A percentile compares a stretch with the other conserved stretches of the same genome.
Evolutionary conservation across 352 stramenopile genomes (phyloP).

Genomic region (Phytophthora syringae): DNA sequence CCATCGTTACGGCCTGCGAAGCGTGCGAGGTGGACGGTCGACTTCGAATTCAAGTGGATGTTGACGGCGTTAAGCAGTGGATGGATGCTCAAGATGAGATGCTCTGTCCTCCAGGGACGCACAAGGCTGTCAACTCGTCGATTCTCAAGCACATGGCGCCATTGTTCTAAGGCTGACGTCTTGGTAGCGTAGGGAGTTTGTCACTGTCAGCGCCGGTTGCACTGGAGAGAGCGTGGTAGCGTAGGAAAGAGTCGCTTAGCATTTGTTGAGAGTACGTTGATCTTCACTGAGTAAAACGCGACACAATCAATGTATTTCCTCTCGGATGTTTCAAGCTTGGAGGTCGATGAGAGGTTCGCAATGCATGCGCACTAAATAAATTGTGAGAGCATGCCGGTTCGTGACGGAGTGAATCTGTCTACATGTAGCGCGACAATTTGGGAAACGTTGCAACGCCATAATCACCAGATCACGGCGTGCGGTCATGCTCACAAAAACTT

Average conservation of each 20-base stretch:
- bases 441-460: too few species aligned
- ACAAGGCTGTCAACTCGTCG: slow-evolving; percentile 55
- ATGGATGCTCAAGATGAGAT: slow-evolving; percentile 72
- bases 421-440: too few species aligned
- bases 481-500: too few species aligned
- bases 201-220: too few species aligned
- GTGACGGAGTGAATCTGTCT: too few species aligned
- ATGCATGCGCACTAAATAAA: too few species aligned
- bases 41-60: slow-evolving; percentile 51
- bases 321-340: too few species aligned
- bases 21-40: slow-evolving; percentile 32
- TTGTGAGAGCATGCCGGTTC: too few species aligned
- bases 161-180: slow-evolving; percentile 9
- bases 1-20: slow-evolving; percentile 38
- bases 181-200: background rate
- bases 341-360: too few species aligned
- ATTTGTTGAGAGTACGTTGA: background rate
- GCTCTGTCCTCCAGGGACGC: slow-evolving; percentile 62
- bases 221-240: background rate
- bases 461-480: too few species aligned
- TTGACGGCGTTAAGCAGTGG: slow-evolving; percentile 46
- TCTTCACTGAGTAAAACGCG: too few species aligned
- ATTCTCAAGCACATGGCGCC: slow-evolving; percentile 29
- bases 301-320: too few species aligned
- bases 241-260: background rate